Evolutionary conservation across 2,329 filamentous ascomycete species (phyloP).

Genomic region (Lecanoromycetidae sp.): DNA sequence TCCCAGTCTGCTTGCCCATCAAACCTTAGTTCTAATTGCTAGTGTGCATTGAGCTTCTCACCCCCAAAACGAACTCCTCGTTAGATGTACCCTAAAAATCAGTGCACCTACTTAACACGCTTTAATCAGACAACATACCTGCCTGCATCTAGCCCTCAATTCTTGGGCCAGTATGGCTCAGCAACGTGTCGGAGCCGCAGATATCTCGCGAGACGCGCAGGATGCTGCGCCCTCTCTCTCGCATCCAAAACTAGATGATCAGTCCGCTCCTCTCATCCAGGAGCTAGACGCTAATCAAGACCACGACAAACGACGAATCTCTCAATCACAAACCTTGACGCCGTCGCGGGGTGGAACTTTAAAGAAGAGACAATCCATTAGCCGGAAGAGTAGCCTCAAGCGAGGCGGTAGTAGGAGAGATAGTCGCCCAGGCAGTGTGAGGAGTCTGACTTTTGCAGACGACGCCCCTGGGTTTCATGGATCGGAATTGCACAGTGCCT

Average conservation of each 20-base stretch:
- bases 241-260: too few species aligned
- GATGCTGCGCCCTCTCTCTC: slow-evolving; percentile 25
- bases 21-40: too few species aligned
- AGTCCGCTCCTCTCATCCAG: slow-evolving; percentile 30
- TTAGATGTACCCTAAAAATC: too few species aligned
- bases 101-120: too few species aligned
- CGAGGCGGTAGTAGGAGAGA: slow-evolving; percentile 71
- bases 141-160: too few species aligned
- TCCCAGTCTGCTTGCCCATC: too few species aligned
- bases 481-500: slow-evolving; percentile 65
- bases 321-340: slow-evolving; percentile 29
- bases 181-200: slow-evolving; percentile 10
- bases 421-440: slow-evolving; percentile 73
- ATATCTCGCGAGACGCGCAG: slow-evolving; percentile 27
- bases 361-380: slow-evolving; percentile 76
- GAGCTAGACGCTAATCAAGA: slow-evolving; percentile 27
- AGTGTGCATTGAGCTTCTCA: too few species aligned
- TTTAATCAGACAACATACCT: too few species aligned
- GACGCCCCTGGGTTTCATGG: slow-evolving; percentile 50
- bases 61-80: too few species aligned
- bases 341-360: slow-evolving; percentile 56
- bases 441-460: slow-evolving; percentile 63
- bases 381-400: slow-evolving; percentile 60
- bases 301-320: slow-evolving; percentile 29
- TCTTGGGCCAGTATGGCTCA: too few species aligned